phyloP scores from a whole-genome alignment of 2,329 filamentous ascomycete genomes.

The Lasiodiplodia sp. region DNA sequence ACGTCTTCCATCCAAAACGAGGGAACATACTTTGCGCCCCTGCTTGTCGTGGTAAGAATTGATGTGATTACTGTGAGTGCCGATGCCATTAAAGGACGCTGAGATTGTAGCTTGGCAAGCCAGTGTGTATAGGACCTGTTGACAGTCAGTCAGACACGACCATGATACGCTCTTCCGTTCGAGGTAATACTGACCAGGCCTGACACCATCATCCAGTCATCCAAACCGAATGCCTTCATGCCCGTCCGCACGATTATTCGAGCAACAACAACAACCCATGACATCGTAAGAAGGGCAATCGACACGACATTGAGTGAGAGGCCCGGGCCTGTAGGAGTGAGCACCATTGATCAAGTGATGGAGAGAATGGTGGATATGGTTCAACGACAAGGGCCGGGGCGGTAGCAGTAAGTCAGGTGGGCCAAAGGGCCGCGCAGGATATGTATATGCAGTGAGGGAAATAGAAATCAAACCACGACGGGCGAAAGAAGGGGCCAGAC shows the following conservation, averaged over 20 bases:
- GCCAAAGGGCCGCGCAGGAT: not conserved
- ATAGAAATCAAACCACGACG: not conserved
- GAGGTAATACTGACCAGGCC: conserved; percentile 12
- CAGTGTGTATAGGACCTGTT: conserved; percentile 13
- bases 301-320: not conserved
- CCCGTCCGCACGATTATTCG: conserved; percentile 8
- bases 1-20: not conserved
- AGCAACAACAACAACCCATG: conserved; percentile 1
- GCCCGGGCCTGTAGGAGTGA: conserved; percentile 2
- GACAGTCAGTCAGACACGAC: not conserved
- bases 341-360: not conserved
- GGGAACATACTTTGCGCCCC: not conserved
- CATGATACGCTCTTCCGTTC: not conserved
- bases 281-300: conserved; percentile 2
- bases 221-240: conserved; percentile 4
- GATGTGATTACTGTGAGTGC: not conserved
- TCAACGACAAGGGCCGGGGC: conserved; percentile 3
- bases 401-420: not conserved
- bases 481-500: not conserved
- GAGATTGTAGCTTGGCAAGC: conserved; percentile 5
- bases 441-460: not conserved
- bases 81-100: not conserved
- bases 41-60: not conserved
- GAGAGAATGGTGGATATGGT: not conserved
- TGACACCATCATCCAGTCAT: conserved; percentile 18